These are phyloP conservation scores for Epichloe brachyelytri DNA, from an alignment of 2,329 filamentous ascomycete genomes.

Conservation along the genomic window DNA sequence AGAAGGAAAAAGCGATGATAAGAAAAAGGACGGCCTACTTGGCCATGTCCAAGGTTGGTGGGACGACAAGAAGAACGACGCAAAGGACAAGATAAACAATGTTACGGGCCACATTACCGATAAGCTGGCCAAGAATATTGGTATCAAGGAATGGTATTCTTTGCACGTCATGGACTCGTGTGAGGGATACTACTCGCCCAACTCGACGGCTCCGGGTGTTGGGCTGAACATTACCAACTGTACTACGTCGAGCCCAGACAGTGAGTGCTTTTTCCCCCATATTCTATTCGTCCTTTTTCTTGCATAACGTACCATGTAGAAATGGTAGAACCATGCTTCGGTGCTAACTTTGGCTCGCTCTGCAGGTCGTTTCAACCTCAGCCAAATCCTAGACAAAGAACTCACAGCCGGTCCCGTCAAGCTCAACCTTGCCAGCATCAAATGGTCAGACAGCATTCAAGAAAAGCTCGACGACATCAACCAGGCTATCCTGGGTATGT, in stretches of 20 bases:
- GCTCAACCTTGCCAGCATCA: conserved; percentile 31
- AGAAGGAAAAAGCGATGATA: conserved; percentile 12
- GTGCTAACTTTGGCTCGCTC: not conserved
- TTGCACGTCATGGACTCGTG: conserved; percentile 35
- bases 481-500: conserved; percentile 31
- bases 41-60: conserved; percentile 18
- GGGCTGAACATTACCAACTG: conserved; percentile 33
- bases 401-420: conserved; percentile 31
- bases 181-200: conserved; percentile 32
- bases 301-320: not conserved
- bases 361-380: conserved; percentile 32
- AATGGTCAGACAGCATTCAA: conserved; percentile 31
- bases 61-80: conserved; percentile 20
- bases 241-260: conserved; percentile 14
- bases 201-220: conserved; percentile 23
- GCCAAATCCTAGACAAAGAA: conserved; percentile 31
- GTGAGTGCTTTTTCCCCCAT: not conserved
- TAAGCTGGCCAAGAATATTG: conserved; percentile 27
- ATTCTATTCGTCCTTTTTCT: not conserved
- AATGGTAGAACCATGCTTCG: not conserved
- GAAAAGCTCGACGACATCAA: conserved; percentile 37
- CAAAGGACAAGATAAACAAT: conserved; percentile 26
- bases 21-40: conserved; percentile 15
- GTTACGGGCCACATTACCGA: conserved; percentile 27
- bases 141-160: conserved; percentile 39